These are phyloP conservation scores for Adansonia grandidieri DNA, from an alignment of 441 rosid genomes.

Conservation along the genomic window DNA sequence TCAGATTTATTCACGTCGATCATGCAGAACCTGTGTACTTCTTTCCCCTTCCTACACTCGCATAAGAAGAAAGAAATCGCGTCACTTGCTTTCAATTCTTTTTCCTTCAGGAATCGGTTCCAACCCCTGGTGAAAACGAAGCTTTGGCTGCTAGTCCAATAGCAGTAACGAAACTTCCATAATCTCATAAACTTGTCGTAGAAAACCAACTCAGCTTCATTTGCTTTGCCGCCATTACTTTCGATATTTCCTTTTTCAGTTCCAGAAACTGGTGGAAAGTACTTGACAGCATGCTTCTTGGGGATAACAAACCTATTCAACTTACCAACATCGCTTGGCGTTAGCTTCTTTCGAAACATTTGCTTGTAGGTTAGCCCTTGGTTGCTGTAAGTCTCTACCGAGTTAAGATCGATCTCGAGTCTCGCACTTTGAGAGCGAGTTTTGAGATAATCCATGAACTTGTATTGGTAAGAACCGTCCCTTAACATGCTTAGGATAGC, in stretches of 20 bases:
- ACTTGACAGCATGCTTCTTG: constrained; percentile 63
- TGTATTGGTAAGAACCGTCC: constrained; percentile 53
- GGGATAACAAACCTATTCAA: constrained; percentile 90
- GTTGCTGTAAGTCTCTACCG: constrained; percentile 3
- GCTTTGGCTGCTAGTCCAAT: constrained; percentile 68
- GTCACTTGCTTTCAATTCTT: constrained; percentile 46
- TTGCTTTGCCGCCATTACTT: background rate
- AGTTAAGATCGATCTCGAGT: constrained; percentile 27
- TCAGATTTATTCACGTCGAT: constrained; percentile 38
- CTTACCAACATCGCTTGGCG: constrained; percentile 89
- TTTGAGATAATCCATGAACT: constrained; percentile 43
- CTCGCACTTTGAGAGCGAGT: constrained; percentile 10
- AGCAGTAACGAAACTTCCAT: constrained; percentile 73
- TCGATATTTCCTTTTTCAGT: constrained; percentile 16
- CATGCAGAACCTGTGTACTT: constrained; percentile 39
- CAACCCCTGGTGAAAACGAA: constrained; percentile 72
- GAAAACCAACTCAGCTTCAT: constrained; percentile 44
- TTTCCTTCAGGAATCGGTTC: constrained; percentile 59
- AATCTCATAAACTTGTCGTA: constrained; percentile 51
- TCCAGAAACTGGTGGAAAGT: constrained; percentile 46
- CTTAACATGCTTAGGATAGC: constrained; percentile 54
- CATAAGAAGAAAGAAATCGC: constrained; percentile 44
- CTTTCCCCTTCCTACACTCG: constrained; percentile 25
- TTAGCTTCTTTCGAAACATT: constrained; percentile 74
- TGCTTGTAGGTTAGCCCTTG: constrained; percentile 41